Evolutionary conservation across 768 basidiomycete species (phyloP).

Genomic region (Tephrocybe sp.): DNA sequence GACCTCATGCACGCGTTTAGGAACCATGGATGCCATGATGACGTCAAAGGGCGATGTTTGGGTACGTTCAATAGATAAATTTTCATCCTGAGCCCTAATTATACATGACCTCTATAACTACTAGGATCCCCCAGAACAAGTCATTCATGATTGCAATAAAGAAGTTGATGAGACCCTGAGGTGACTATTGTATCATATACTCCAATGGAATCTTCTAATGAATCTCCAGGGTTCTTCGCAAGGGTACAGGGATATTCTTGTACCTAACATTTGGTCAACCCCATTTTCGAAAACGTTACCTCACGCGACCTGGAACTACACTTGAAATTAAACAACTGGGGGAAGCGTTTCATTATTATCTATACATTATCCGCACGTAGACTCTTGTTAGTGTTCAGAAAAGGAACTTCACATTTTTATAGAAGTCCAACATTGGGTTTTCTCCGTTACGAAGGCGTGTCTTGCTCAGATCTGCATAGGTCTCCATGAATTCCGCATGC

Average conservation of each 20-base stretch:
- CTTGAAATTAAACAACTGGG: conserved; percentile 73
- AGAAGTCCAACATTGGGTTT: conserved; percentile 87
- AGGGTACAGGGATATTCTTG: conserved; percentile 58
- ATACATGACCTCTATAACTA: background rate
- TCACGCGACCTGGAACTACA: conserved; percentile 53
- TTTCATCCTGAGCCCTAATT: background rate
- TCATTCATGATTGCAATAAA: conserved; percentile 67
- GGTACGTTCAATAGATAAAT: conserved; percentile 46
- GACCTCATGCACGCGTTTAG: conserved; percentile 17
- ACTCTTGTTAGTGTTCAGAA: conserved; percentile 47
- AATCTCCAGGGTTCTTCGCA: conserved; percentile 57
- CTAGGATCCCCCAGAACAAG: conserved; percentile 69
- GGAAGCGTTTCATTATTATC: conserved; percentile 81
- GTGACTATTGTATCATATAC: conserved; percentile 29
- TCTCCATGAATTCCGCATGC: conserved; percentile 86
- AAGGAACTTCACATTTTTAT: conserved; percentile 91
- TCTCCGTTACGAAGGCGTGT: conserved; percentile 80
- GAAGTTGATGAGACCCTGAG: conserved; percentile 79
- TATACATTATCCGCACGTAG: conserved; percentile 58
- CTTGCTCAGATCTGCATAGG: conserved; percentile 72
- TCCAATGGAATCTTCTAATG: background rate
- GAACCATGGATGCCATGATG: conserved; percentile 93
- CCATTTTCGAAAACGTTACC: conserved; percentile 76
- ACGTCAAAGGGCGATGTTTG: conserved; percentile 80
- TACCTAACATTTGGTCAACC: conserved; percentile 91